Conservation (phyloP, 2,329 filamentous ascomycete genomes). For the Seiridium unicorne region DNA sequence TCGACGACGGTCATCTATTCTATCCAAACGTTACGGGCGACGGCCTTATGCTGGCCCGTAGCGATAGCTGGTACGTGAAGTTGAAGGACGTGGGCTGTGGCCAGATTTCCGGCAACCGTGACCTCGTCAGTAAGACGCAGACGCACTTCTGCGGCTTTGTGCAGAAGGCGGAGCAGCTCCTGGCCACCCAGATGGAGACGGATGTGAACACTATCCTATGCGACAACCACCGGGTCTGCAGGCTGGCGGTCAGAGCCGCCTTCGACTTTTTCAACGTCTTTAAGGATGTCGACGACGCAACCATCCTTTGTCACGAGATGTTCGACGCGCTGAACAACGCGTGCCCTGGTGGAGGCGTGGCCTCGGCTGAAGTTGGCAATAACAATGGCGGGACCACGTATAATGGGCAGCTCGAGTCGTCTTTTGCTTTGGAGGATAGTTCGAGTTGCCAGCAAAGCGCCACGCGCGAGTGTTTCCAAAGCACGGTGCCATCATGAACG, state of each 20-base stretch:
- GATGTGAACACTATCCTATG: neutral
- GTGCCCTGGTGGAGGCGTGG: conserved; percentile 2
- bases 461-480: neutral
- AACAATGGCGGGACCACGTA: neutral
- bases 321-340: neutral
- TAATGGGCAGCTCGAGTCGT: neutral
- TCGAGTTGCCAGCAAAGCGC: neutral
- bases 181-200: neutral
- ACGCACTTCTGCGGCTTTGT: conserved; percentile 1
- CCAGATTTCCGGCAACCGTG: neutral
- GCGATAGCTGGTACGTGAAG: conserved; percentile 1
- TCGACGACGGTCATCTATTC: neutral
- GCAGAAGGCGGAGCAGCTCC: neutral
- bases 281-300: neutral
- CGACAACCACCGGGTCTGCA: neutral
- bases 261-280: conserved; percentile 2
- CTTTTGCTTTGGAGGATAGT: neutral
- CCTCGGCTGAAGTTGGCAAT: neutral
- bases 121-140: neutral
- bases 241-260: neutral
- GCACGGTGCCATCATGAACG: too few species aligned
- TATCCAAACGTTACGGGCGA: neutral
- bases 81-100: neutral
- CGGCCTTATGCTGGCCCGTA: neutral
- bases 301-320: neutral